Conservation (phyloP, 176 grass and related monocot species). For the Juncus effusus region DNA sequence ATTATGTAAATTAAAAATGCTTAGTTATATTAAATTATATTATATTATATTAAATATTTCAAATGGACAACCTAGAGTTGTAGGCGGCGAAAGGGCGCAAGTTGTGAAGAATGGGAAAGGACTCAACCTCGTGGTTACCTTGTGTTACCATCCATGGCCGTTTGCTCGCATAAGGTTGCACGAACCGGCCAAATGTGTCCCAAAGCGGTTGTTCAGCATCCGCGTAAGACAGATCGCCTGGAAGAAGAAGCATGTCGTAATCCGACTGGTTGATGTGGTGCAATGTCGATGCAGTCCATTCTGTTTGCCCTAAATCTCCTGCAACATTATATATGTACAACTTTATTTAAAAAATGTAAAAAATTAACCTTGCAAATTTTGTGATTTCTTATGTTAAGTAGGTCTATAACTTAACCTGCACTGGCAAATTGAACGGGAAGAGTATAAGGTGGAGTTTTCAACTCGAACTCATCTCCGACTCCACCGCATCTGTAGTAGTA, state of each 20-base stretch:
- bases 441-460: conserved; percentile 56
- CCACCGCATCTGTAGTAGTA: conserved; percentile 84
- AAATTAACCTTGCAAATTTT: background rate
- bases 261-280: conserved; percentile 40
- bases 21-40: background rate
- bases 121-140: conserved; percentile 89
- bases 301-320: conserved; percentile 89
- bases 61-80: conserved; percentile 25
- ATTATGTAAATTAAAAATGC: conserved; percentile 7
- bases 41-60: background rate
- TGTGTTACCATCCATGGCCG: conserved; percentile 89
- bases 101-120: conserved; percentile 32
- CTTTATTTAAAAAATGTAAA: background rate
- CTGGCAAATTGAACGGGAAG: conserved; percentile 71
- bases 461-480: conserved; percentile 54
- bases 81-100: conserved; percentile 51
- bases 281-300: conserved; percentile 90
- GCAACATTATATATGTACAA: conserved; percentile 4
- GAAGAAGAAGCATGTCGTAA: conserved; percentile 79
- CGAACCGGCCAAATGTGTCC: conserved; percentile 86
- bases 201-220: conserved; percentile 77
- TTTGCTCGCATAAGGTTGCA: conserved; percentile 49
- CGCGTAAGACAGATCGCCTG: conserved; percentile 86
- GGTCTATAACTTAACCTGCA: conserved; percentile 16
- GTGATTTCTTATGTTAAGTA: background rate